phyloP scores from a whole-genome alignment of 768 basidiomycete genomes.

The Psilocybe sp. region DNA sequence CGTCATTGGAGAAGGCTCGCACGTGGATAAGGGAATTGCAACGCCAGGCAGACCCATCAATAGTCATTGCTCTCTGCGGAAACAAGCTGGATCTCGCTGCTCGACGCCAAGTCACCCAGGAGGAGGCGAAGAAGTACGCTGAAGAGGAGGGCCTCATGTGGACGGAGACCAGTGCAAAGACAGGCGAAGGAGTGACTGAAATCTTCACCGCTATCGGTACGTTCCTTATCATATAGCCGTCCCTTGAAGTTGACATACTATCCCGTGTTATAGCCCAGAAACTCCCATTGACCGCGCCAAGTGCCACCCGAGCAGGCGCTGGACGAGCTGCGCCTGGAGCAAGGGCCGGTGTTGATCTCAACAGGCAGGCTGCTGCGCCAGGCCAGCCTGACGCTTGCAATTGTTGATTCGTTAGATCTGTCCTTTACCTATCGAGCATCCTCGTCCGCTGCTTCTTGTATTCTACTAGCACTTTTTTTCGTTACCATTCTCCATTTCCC shows the following conservation, averaged over 20 bases:
- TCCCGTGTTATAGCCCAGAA: conserved; percentile 66
- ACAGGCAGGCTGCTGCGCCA: conserved; percentile 54
- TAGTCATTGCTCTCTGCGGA: conserved; percentile 93
- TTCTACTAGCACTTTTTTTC: conserved; percentile 25
- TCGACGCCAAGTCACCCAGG: conserved; percentile 80
- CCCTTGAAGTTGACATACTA: conserved; percentile 7
- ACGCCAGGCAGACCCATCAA: conserved; percentile 95
- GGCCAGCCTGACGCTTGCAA: conserved; percentile 71
- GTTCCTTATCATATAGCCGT: conserved; percentile 1
- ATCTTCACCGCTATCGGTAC: conserved; percentile 85
- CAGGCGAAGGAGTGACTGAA: conserved; percentile 80
- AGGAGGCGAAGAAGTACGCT: conserved; percentile 90
- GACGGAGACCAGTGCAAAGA: conserved; percentile 90
- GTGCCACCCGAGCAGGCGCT: conserved; percentile 55
- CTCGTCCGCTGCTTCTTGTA: conserved; percentile 21
- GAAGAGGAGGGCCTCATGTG: conserved; percentile 92
- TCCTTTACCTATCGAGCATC: not conserved
- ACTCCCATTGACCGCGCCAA: conserved; percentile 77
- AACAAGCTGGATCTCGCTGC: conserved; percentile 91
- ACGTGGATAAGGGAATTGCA: conserved; percentile 97
- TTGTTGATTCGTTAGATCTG: conserved; percentile 45
- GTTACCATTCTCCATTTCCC: conserved; percentile 13
- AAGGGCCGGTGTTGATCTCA: conserved; percentile 76
- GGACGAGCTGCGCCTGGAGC: conserved; percentile 50
- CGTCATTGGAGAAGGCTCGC: conserved; percentile 92